Evolutionary conservation across 106 monocot species (phyloP).

Genomic region (Dioscorea alata): DNA sequence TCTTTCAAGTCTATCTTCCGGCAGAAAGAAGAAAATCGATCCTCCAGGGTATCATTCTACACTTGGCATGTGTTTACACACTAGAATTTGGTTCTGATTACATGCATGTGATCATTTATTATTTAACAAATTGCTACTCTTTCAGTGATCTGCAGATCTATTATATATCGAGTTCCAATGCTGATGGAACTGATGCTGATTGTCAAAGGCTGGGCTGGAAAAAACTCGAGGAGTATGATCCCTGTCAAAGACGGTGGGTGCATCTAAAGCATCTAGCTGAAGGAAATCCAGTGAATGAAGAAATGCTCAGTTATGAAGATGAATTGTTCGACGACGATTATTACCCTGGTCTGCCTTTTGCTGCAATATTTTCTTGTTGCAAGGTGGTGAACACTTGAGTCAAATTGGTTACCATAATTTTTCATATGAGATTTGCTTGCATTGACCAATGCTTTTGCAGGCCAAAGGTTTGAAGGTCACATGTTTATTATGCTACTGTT

Average conservation of each 20-base stretch:
- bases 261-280: conserved; percentile 49
- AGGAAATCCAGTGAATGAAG: conserved; percentile 38
- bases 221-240: conserved; percentile 74
- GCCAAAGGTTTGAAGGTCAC: conserved; percentile 86
- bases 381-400: conserved; percentile 50
- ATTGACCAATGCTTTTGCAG: conserved; percentile 18
- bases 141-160: conserved; percentile 72
- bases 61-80: not conserved
- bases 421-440: no score
- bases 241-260: conserved; percentile 66
- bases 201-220: conserved; percentile 84
- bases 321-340: conserved; percentile 76
- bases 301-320: conserved; percentile 32
- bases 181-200: conserved; percentile 50
- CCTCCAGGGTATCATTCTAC: conserved; percentile 43
- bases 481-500: conserved; percentile 86
- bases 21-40: conserved; percentile 64
- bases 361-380: conserved; percentile 76
- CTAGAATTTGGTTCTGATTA: not conserved
- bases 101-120: no score
- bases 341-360: conserved; percentile 79
- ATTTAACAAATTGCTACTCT: not conserved
- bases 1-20: conserved; percentile 94
- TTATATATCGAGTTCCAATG: conserved; percentile 62
- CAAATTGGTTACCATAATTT: no score